These are phyloP conservation scores for Lactifluus piperatus DNA, from an alignment of 768 basidiomycete genomes.

Conservation along the genomic window DNA sequence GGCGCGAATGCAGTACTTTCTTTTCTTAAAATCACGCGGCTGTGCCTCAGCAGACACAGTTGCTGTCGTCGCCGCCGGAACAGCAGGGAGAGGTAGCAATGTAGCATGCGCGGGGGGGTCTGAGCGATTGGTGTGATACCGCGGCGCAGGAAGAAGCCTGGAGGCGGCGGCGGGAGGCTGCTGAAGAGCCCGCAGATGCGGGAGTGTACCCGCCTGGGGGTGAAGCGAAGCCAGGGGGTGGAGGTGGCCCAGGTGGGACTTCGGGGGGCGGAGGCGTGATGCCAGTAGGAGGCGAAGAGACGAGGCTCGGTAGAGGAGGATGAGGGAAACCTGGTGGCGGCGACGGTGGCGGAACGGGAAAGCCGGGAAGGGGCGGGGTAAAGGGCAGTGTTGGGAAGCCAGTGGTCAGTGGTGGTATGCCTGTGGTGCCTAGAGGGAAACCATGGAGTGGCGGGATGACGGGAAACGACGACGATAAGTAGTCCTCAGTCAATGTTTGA, in stretches of 20 bases:
- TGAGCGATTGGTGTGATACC: conserved; percentile 23
- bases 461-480: conserved; percentile 20
- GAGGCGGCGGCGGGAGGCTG: conserved; percentile 15
- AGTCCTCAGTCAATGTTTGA: conserved; percentile 18
- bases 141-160: conserved; percentile 56
- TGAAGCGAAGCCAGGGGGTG: conserved; percentile 23
- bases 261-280: no score
- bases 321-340: conserved; percentile 20
- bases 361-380: conserved; percentile 6
- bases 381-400: conserved; percentile 5
- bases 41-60: conserved; percentile 80
- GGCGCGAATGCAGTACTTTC: conserved; percentile 94
- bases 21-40: conserved; percentile 87
- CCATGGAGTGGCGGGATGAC: conserved; percentile 21
- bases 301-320: neutral
- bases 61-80: conserved; percentile 42
- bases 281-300: conserved; percentile 20
- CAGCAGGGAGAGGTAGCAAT: conserved; percentile 28
- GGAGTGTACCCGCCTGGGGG: conserved; percentile 24
- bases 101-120: conserved; percentile 19
- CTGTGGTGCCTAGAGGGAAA: conserved; percentile 20
- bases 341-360: conserved; percentile 22
- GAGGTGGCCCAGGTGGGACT: conserved; percentile 21
- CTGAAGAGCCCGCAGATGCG: conserved; percentile 25
- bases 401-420: conserved; percentile 6